Evolutionary conservation across 768 basidiomycete species (phyloP).

Genomic region (Podaxis sp.): DNA sequence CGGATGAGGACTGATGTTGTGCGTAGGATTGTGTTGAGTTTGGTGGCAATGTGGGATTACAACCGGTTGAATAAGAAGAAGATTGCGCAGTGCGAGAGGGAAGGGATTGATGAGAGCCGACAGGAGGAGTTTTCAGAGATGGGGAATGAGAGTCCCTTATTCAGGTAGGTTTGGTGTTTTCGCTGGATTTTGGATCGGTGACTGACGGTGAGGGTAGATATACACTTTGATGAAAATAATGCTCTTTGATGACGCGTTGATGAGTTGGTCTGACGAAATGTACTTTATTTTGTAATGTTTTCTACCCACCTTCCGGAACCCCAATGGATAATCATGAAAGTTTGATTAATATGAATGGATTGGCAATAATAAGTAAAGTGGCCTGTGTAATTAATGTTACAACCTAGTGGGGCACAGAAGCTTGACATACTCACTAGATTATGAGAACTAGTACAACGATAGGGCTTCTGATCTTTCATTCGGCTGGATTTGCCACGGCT

Average conservation of each 20-base stretch:
- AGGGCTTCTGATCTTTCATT: not conserved
- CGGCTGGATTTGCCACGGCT: not conserved
- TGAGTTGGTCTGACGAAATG: not conserved
- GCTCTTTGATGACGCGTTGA: not conserved
- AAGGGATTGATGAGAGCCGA: constrained; percentile 40
- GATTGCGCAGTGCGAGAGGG: constrained; percentile 40
- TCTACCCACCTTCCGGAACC: not conserved
- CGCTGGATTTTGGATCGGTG: too few relatives aligned
- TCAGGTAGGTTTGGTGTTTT: constrained; percentile 35
- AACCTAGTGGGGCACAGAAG: not conserved
- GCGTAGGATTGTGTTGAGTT: constrained; percentile 34
- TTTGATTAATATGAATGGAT: not conserved
- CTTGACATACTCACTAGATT: not conserved
- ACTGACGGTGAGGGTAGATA: not conserved
- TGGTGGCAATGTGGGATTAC: constrained; percentile 50
- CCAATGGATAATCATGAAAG: too few relatives aligned
- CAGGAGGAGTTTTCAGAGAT: constrained; percentile 44
- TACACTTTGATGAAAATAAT: not conserved
- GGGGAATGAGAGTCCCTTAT: constrained; percentile 57
- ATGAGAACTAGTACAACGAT: not conserved
- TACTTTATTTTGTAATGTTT: not conserved
- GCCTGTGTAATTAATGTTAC: not conserved
- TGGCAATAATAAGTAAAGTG: not conserved
- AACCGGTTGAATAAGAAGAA: constrained; percentile 49
- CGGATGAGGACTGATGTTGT: not conserved